phyloP scores from a whole-genome alignment of 2,329 filamentous ascomycete species.

The Colletotrichum endophyticum region DNA sequence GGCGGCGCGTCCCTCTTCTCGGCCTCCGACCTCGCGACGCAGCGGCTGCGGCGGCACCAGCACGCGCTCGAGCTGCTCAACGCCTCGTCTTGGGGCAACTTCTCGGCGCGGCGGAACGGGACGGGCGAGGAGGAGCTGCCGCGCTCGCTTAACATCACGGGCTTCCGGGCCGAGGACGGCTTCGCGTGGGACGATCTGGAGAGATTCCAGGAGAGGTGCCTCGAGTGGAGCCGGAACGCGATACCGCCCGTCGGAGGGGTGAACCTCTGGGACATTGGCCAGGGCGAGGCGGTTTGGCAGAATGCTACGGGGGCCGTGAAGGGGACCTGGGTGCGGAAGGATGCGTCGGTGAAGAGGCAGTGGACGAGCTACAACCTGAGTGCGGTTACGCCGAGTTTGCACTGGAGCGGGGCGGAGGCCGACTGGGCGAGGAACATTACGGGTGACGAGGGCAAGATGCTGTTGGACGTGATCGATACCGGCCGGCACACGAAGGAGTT shows the following conservation, averaged over 20 bases:
- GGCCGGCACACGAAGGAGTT: constrained; percentile 50
- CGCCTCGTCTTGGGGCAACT: constrained; percentile 64
- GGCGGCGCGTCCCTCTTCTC: constrained; percentile 39
- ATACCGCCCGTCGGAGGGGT: constrained; percentile 44
- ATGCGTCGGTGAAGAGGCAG: constrained; percentile 49
- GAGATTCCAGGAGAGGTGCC: constrained; percentile 68
- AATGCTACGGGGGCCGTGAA: constrained; percentile 80
- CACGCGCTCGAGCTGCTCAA: constrained; percentile 60
- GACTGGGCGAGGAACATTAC: constrained; percentile 85
- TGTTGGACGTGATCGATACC: constrained; percentile 62
- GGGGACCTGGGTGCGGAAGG: constrained; percentile 74
- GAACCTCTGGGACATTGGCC: constrained; percentile 41
- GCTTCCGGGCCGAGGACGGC: constrained; percentile 74
- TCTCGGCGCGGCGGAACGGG: constrained; percentile 45
- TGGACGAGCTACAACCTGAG: constrained; percentile 67
- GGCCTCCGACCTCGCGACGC: constrained; percentile 26
- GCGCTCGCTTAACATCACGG: constrained; percentile 73
- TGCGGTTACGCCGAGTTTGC: constrained; percentile 66
- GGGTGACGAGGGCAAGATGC: constrained; percentile 70
- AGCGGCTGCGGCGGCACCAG: constrained; percentile 57
- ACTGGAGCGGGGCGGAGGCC: constrained; percentile 63
- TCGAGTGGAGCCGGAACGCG: constrained; percentile 63
- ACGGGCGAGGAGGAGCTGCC: constrained; percentile 24
- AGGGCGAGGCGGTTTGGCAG: constrained; percentile 65
- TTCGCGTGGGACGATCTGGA: constrained; percentile 80